Percentiles rank a stretch among this genome's conserved stretches.
Evolutionary conservation across 768 basidiomycete species (phyloP).

Genomic region (Boletus sp.): DNA sequence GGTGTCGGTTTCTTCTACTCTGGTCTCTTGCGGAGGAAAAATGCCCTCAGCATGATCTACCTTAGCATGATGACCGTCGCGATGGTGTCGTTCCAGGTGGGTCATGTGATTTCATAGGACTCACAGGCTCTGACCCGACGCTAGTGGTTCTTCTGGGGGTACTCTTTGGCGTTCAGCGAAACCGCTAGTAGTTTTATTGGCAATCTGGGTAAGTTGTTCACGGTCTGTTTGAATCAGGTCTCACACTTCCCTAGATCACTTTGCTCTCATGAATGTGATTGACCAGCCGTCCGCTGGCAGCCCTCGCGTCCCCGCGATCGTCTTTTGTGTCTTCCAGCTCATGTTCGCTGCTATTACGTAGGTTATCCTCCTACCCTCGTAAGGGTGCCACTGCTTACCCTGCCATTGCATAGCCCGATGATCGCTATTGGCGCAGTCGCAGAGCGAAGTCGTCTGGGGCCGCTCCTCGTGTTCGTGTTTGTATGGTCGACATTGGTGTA

Average conservation of each 20-base stretch:
- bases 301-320: constrained; percentile 64
- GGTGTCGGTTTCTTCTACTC: constrained; percentile 90
- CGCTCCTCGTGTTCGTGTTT: constrained; percentile 87
- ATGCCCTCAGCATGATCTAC: constrained; percentile 89
- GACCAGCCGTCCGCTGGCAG: constrained; percentile 74
- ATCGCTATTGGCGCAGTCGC: constrained; percentile 92
- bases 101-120: constrained; percentile 43
- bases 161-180: constrained; percentile 86
- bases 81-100: constrained; percentile 81
- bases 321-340: constrained; percentile 83
- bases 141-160: constrained; percentile 98
- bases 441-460: constrained; percentile 83
- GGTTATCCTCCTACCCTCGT: constrained; percentile 21
- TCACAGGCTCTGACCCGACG: constrained; percentile 3
- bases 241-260: constrained; percentile 58
- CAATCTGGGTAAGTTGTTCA: constrained; percentile 59
- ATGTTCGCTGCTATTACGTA: constrained; percentile 92
- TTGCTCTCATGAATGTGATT: constrained; percentile 78
- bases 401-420: constrained; percentile 55
- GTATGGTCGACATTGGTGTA: constrained; percentile 88
- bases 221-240: background rate
- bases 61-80: constrained; percentile 74
- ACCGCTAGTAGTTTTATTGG: constrained; percentile 78
- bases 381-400: background rate
- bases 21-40: constrained; percentile 88